A percentile compares a stretch with the other conserved stretches of the same genome.
Evolutionary conservation across 1,139 yeast species (phyloP).

Genomic region (Protomyces gravidus): DNA sequence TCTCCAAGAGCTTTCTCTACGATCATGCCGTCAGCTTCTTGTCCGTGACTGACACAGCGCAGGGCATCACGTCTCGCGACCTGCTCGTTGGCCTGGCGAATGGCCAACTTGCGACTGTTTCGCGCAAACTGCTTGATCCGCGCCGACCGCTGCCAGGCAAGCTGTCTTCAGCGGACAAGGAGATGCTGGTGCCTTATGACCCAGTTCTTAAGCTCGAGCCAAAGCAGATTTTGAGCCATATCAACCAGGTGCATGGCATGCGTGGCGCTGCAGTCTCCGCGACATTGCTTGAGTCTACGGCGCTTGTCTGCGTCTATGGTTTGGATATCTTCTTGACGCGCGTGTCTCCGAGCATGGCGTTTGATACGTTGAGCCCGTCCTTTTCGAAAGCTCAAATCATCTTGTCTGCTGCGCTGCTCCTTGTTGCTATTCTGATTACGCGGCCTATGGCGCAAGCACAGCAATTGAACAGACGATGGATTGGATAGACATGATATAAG

Average conservation of each 20-base stretch:
- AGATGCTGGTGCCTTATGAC: constrained; percentile 61
- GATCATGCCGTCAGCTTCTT: constrained; percentile 56
- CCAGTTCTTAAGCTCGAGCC: constrained; percentile 53
- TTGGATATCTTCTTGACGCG: constrained; percentile 69
- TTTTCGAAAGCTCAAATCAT: constrained; percentile 67
- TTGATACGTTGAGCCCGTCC: constrained; percentile 64
- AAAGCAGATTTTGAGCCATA: constrained; percentile 45
- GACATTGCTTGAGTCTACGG: constrained; percentile 76
- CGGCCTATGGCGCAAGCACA: constrained; percentile 53
- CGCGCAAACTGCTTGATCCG: constrained; percentile 49
- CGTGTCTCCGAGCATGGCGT: constrained; percentile 75
- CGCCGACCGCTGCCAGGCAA: constrained; percentile 50
- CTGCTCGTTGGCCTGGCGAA: constrained; percentile 53
- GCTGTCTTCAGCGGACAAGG: constrained; percentile 52
- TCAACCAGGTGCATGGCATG: constrained; percentile 37
- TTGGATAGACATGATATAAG: not conserved
- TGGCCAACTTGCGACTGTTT: constrained; percentile 62
- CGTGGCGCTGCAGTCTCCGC: constrained; percentile 49
- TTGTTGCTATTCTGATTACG: constrained; percentile 48
- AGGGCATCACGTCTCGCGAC: constrained; percentile 71
- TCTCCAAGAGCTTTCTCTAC: constrained; percentile 55
- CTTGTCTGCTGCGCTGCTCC: constrained; percentile 54
- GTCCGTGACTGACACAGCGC: constrained; percentile 58
- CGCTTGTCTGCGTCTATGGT: constrained; percentile 63
- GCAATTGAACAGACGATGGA: constrained; percentile 20